A percentile compares a stretch with the other conserved stretches of the same genome.
Evolutionary conservation across 2,329 filamentous ascomycete species (phyloP).

Genomic region (Hypoxylon sp.): DNA sequence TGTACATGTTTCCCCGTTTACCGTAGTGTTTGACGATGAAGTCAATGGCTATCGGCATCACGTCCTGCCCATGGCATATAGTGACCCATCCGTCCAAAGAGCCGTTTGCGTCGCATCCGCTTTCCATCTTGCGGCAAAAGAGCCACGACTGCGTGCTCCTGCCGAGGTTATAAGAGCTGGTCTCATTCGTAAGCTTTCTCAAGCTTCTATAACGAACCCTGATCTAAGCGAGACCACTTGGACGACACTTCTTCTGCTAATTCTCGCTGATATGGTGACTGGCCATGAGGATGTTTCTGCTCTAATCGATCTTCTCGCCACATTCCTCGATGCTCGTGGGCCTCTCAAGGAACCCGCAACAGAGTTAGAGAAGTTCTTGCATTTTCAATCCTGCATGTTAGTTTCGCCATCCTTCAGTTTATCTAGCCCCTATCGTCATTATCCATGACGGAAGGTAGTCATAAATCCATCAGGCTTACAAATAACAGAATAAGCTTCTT

Average conservation of each 20-base stretch:
- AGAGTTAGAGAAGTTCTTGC: constrained; percentile 22
- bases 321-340: constrained; percentile 27
- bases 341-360: constrained; percentile 18
- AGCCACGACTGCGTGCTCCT: constrained; percentile 20
- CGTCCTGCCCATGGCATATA: constrained; percentile 26
- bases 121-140: constrained; percentile 21
- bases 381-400: constrained; percentile 32
- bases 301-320: constrained; percentile 15
- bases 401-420: background rate
- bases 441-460: background rate
- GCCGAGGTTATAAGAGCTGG: constrained; percentile 26
- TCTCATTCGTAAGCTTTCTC: constrained; percentile 26
- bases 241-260: constrained; percentile 24
- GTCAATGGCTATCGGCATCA: constrained; percentile 29
- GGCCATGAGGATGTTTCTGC: constrained; percentile 28
- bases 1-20: constrained; percentile 27
- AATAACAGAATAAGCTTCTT: constrained; percentile 30
- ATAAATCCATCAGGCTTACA: background rate
- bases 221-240: constrained; percentile 29
- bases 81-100: constrained; percentile 19
- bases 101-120: constrained; percentile 33
- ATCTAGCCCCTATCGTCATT: background rate
- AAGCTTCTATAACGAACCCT: constrained; percentile 7
- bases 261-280: constrained; percentile 26
- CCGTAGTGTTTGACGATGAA: constrained; percentile 32